These are phyloP conservation scores for Lactarius akahatsu DNA, from an alignment of 768 basidiomycete species.

Conservation along the genomic window DNA sequence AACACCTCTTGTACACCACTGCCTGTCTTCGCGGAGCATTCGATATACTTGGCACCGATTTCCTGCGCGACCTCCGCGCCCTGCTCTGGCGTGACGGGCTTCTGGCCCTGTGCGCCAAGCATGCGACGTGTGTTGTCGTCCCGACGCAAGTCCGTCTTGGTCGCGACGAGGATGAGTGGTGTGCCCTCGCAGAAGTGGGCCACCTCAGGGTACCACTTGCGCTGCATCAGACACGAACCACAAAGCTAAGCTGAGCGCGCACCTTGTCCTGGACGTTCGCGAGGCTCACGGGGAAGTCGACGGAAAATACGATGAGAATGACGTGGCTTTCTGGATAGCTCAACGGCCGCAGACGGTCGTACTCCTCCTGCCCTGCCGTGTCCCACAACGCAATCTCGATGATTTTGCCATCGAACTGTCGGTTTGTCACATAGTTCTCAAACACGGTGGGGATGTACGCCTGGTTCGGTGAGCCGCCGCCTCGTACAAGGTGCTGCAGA, in stretches of 20 bases:
- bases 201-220: conserved; percentile 90
- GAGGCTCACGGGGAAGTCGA: conserved; percentile 89
- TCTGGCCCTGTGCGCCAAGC: conserved; percentile 85
- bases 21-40: conserved; percentile 94
- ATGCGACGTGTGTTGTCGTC: conserved; percentile 86
- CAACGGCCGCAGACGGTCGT: conserved; percentile 82
- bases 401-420: conserved; percentile 81
- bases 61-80: conserved; percentile 85
- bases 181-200: conserved; percentile 89
- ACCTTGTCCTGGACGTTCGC: conserved; percentile 92
- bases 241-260: conserved; percentile 29
- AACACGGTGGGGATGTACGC: conserved; percentile 93
- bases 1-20: conserved; percentile 91
- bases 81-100: conserved; percentile 78
- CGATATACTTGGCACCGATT: conserved; percentile 90
- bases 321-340: conserved; percentile 89
- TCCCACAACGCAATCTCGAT: conserved; percentile 99
- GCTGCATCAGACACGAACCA: conserved; percentile 11
- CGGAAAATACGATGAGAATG: conserved; percentile 90
- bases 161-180: conserved; percentile 88
- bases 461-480: conserved; percentile 42
- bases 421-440: conserved; percentile 90
- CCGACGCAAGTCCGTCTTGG: conserved; percentile 86
- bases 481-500: conserved; percentile 20
- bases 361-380: conserved; percentile 96